Evolutionary conservation across 768 basidiomycete species (phyloP).

Genomic region (Lactarius psammicola): DNA sequence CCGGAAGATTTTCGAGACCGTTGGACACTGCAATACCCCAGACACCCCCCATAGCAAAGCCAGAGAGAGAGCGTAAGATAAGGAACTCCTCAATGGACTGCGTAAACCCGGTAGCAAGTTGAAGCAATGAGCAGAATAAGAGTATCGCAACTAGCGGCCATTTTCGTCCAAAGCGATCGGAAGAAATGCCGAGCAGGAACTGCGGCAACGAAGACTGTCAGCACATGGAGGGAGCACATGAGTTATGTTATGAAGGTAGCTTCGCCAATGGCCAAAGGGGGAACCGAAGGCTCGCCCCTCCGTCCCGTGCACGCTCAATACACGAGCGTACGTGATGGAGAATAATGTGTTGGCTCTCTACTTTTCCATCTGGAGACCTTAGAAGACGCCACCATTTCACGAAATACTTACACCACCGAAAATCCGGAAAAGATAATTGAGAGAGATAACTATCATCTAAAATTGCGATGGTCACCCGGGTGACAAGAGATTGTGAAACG

Average conservation of each 20-base stretch:
- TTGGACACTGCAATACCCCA: conserved; percentile 84
- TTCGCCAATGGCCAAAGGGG: neutral
- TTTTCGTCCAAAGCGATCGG: conserved; percentile 88
- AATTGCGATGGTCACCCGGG: neutral
- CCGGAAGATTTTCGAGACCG: conserved; percentile 84
- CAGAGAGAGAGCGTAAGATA: conserved; percentile 76
- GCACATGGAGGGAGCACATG: neutral
- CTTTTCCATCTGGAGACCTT: neutral
- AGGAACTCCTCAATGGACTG: conserved; percentile 76
- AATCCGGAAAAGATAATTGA: conserved; percentile 86
- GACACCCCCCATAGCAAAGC: conserved; percentile 84
- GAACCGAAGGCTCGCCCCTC: neutral
- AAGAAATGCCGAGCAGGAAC: conserved; percentile 75
- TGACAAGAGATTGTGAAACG: neutral
- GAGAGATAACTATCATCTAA: conserved; percentile 76
- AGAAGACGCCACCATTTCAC: neutral
- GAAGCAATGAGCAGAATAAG: conserved; percentile 65
- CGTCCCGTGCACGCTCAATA: neutral
- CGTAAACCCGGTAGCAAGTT: conserved; percentile 79
- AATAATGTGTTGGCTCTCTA: too few species aligned
- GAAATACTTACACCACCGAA: conserved; percentile 55
- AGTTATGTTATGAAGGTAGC: neutral
- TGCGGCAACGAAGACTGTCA: conserved; percentile 19
- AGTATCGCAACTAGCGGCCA: conserved; percentile 86
- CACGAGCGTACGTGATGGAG: neutral